These are phyloP conservation scores for Erysiphe pulchra DNA, from an alignment of 2,329 filamentous ascomycete genomes.

Conservation along the genomic window DNA sequence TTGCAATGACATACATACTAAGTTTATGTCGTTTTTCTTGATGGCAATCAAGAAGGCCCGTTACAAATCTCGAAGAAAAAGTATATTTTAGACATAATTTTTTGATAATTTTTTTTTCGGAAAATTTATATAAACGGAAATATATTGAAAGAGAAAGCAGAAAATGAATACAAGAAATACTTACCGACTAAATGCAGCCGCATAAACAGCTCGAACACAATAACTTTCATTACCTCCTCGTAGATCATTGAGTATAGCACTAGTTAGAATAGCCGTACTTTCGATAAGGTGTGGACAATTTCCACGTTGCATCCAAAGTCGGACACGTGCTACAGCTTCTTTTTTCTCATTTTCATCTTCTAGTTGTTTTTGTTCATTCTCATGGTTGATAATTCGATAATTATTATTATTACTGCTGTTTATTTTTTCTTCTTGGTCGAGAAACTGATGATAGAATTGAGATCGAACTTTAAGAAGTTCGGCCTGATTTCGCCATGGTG, in stretches of 20 bases:
- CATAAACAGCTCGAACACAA: constrained; percentile 42
- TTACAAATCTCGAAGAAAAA: constrained; percentile 36
- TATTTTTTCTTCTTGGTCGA: too few species aligned
- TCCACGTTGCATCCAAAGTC: constrained; percentile 46
- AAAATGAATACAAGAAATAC: constrained; percentile 9
- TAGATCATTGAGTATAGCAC: constrained; percentile 39
- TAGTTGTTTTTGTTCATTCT: constrained; percentile 24
- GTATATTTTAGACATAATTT: neutral
- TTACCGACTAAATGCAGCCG: constrained; percentile 48
- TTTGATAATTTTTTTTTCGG: too few species aligned
- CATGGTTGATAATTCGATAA: constrained; percentile 17
- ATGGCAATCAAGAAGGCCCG: constrained; percentile 50
- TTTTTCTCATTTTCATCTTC: constrained; percentile 27
- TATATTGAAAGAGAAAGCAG: neutral
- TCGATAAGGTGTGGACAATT: constrained; percentile 58
- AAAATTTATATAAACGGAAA: neutral
- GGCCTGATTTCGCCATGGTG: constrained; percentile 40
- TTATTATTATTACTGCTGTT: neutral
- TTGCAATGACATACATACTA: constrained; percentile 49
- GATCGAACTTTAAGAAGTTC: constrained; percentile 40
- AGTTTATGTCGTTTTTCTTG: constrained; percentile 39
- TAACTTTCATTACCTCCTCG: constrained; percentile 17
- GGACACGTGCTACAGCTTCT: constrained; percentile 28
- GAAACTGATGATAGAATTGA: constrained; percentile 29
- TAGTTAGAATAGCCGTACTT: constrained; percentile 47